phyloP scores from a whole-genome alignment of 106 monocot species.

The Xerophyta viscosa region DNA sequence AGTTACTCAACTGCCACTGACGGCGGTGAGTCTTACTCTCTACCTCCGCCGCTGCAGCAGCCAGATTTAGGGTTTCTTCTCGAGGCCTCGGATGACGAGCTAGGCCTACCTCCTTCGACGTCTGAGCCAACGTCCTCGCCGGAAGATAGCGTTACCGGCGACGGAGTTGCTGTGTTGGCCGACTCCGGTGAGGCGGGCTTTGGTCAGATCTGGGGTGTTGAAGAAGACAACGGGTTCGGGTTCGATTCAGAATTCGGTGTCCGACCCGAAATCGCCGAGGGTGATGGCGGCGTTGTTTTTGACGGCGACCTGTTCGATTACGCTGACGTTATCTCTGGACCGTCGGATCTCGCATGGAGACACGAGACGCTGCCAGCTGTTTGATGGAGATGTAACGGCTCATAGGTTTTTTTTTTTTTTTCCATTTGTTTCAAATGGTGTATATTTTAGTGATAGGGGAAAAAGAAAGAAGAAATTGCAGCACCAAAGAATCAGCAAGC shows the following conservation, averaged over 20 bases:
- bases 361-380: conserved; percentile 58
- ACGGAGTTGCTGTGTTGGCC: background rate
- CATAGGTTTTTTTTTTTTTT: background rate
- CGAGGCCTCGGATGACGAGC: conserved; percentile 88
- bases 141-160: conserved; percentile 13
- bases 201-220: conserved; percentile 16
- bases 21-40: too few relatives aligned
- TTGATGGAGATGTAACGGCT: conserved; percentile 16
- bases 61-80: conserved; percentile 65
- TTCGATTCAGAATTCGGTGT: conserved; percentile 53
- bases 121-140: conserved; percentile 17
- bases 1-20: too few relatives aligned
- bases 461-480: too few relatives aligned
- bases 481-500: too few relatives aligned
- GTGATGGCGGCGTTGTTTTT: conserved; percentile 25
- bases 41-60: background rate
- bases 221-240: conserved; percentile 14
- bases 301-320: conserved; percentile 36
- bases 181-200: background rate
- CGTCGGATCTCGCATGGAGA: conserved; percentile 40
- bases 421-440: background rate
- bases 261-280: conserved; percentile 2
- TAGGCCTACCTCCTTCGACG: conserved; percentile 66
- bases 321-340: conserved; percentile 16
- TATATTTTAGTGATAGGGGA: too few relatives aligned